Evolutionary conservation across 1,284 basidiomycete genomes (phyloP).

Genomic region (Leccinum griseonigrum): DNA sequence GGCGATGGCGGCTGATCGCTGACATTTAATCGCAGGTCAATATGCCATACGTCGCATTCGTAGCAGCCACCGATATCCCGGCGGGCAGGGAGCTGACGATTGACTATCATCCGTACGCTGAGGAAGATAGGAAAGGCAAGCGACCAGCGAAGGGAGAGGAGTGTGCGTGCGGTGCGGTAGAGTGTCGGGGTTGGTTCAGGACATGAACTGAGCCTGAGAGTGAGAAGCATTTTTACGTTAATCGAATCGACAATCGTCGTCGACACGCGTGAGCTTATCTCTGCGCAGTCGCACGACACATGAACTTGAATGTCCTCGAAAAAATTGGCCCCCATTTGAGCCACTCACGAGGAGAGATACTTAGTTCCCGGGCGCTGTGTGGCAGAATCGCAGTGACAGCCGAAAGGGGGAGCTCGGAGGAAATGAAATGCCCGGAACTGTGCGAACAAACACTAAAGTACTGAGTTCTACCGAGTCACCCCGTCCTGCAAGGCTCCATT

Average conservation of each 20-base stretch:
- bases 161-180: slow-evolving; percentile 21
- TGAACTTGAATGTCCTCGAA: background rate
- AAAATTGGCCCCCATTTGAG: background rate
- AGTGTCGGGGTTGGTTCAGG: slow-evolving; percentile 29
- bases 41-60: slow-evolving; percentile 61
- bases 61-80: slow-evolving; percentile 45
- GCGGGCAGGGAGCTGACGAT: slow-evolving; percentile 57
- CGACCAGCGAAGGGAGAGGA: slow-evolving; percentile 14
- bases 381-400: background rate
- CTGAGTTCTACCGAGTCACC: no score
- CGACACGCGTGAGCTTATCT: background rate
- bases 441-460: slow-evolving; percentile 14
- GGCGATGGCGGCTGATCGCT: background rate
- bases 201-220: slow-evolving; percentile 1
- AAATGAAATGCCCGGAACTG: background rate
- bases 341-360: background rate
- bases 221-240: background rate
- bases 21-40: slow-evolving; percentile 41
- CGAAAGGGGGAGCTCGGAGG: background rate
- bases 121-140: slow-evolving; percentile 28
- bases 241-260: background rate
- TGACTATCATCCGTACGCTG: slow-evolving; percentile 56
- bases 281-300: background rate
- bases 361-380: background rate
- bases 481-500: background rate